A percentile compares a stretch with the other conserved stretches of the same genome.
Conservation (phyloP, 768 basidiomycete genomes). For the Leccinum subgranulosum region DNA sequence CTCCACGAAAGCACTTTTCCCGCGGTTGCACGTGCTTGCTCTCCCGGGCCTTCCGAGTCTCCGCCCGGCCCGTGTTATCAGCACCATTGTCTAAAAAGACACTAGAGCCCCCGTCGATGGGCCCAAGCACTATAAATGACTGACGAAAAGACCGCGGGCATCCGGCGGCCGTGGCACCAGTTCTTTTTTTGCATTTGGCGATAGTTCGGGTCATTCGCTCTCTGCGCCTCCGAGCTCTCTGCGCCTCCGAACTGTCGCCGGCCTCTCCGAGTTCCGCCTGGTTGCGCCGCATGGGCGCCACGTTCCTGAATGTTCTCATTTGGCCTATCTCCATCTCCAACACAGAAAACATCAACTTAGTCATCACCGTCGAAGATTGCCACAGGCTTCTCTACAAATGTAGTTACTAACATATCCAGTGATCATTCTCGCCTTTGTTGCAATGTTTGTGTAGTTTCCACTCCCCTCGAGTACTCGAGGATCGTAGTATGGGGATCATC, state of each 20-base stretch:
- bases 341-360: background rate
- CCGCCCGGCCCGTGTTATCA: constrained; percentile 29
- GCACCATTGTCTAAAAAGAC: constrained; percentile 62
- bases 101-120: constrained; percentile 62
- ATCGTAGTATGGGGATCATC: background rate
- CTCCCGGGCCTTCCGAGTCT: too few relatives aligned
- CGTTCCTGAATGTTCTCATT: background rate
- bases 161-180: constrained; percentile 81
- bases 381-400: background rate
- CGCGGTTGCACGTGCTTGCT: too few relatives aligned
- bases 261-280: background rate
- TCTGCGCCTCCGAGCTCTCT: background rate
- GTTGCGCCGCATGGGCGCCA: background rate
- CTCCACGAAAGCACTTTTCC: constrained; percentile 43
- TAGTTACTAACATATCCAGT: background rate
- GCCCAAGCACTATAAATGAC: constrained; percentile 68
- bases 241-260: too few relatives aligned
- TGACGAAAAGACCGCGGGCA: constrained; percentile 72
- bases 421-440: background rate
- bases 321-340: background rate
- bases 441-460: background rate
- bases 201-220: constrained; percentile 2
- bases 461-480: background rate
- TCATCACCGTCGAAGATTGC: too few relatives aligned
- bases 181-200: constrained; percentile 65